Evolutionary conservation across 345 rosid species (phyloP).

Genomic region (Capsella bursapastoris): DNA sequence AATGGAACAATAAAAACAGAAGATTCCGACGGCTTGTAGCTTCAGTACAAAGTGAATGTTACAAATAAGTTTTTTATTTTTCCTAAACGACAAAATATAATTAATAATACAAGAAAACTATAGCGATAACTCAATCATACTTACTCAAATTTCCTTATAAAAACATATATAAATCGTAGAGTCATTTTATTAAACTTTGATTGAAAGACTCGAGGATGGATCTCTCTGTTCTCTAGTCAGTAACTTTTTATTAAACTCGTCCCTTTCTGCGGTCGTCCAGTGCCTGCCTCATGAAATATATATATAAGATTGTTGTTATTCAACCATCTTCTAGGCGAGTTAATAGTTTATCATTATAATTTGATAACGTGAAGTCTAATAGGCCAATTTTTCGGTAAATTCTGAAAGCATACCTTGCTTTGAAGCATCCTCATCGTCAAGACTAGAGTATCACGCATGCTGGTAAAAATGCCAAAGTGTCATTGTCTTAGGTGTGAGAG

Average conservation of each 20-base stretch:
- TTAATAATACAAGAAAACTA: slow-evolving; percentile 19
- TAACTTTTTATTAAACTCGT: slow-evolving; percentile 49
- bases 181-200: background rate
- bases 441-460: slow-evolving; percentile 76
- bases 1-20: background rate
- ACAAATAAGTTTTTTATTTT: background rate
- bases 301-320: background rate
- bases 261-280: slow-evolving; percentile 76
- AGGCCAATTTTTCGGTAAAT: background rate
- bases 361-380: background rate
- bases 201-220: slow-evolving; percentile 41
- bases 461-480: slow-evolving; percentile 36
- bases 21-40: slow-evolving; percentile 32
- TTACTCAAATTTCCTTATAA: slow-evolving; percentile 16
- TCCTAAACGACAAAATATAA: slow-evolving; percentile 32
- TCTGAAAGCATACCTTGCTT: slow-evolving; percentile 60
- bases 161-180: slow-evolving; percentile 2
- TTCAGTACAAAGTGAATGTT: slow-evolving; percentile 23
- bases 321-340: background rate
- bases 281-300: slow-evolving; percentile 52
- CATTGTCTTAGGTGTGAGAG: background rate
- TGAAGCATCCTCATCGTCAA: slow-evolving; percentile 76
- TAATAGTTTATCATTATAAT: background rate
- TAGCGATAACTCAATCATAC: slow-evolving; percentile 21
- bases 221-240: slow-evolving; percentile 29